Conservation (phyloP, 306 rosid species). For the Dryas drummondii region DNA sequence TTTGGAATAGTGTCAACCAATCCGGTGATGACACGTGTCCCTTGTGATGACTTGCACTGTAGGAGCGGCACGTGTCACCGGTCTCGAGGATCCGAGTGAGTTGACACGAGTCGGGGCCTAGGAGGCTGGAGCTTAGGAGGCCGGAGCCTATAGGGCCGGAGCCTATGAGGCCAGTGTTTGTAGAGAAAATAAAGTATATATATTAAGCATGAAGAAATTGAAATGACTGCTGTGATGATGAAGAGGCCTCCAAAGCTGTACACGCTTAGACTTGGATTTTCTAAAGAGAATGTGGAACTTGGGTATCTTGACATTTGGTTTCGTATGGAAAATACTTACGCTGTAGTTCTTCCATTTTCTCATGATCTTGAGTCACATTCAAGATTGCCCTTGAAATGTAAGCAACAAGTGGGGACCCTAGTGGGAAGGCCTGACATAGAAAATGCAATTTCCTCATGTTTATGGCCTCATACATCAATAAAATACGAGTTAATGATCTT, state of each 20-base stretch:
- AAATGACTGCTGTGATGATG: slow-evolving; percentile 36
- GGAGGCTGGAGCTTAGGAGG: too few relatives aligned
- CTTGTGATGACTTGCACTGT: too few relatives aligned
- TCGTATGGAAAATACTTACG: slow-evolving; percentile 28
- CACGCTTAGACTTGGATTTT: slow-evolving; percentile 29
- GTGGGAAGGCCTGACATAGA: slow-evolving; percentile 46
- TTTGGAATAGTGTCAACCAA: too few relatives aligned
- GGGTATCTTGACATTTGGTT: slow-evolving; percentile 9
- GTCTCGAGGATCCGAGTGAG: too few relatives aligned
- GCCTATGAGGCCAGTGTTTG: slow-evolving; percentile 2
- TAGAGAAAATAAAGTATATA: slow-evolving; percentile 5
- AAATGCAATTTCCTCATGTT: background rate
- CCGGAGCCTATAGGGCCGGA: too few relatives aligned
- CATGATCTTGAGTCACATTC: slow-evolving; percentile 35
- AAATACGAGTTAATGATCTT: too few relatives aligned
- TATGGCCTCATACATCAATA: background rate
- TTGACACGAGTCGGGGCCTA: too few relatives aligned
- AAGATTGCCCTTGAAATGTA: slow-evolving; percentile 45
- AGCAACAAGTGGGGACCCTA: slow-evolving; percentile 38
- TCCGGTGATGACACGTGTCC: too few relatives aligned
- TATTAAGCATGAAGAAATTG: slow-evolving; percentile 17
- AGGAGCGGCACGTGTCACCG: too few relatives aligned
- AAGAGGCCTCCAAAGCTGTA: slow-evolving; percentile 48
- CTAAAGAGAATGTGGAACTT: slow-evolving; percentile 13
- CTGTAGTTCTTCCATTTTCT: slow-evolving; percentile 22